Evolutionary conservation across 2,329 filamentous ascomycete species (phyloP), one percentile per base, ranked within the genome.

Genomic region (Paecilomyces dactylethromorphus): DNA sequence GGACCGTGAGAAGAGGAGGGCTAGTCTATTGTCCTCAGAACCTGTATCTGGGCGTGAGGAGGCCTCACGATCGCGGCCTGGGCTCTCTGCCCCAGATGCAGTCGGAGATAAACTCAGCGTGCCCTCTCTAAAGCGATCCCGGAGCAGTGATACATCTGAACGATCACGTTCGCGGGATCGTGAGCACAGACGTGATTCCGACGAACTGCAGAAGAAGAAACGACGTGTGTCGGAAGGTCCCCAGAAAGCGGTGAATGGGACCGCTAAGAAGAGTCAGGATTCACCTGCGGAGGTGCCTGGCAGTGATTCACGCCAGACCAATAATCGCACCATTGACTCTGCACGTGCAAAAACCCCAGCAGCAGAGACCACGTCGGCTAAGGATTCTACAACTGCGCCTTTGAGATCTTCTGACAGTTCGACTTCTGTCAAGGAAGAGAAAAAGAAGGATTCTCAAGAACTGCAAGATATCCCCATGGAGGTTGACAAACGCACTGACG

Each of bases 121-220:
- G 15, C 55, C 60, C 35, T 63, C 65, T 11, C 64, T 78, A 49
- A 80, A 79, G 64, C 73, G 77, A 45, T 68, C 72, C 29, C 73
- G 77, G 51, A 71, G 68, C 54, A 79, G 76, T 58, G 65, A 68
- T 22, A 77, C 76, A n/a, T 77, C 76, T 3, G 72, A 76, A 57
- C 63, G 74, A 57, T 70, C 69, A 39, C 71, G 69, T 32, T 72
- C 73, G 11, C 70, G 69, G 50, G 72, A 66, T 26, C 61, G 65
- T n/a, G 70, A 75, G 33, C 61, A 60, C 33, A 69, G 71, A 51
- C 66, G 64, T 24, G 65, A 71, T 31, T 66, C 70, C 24, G 67
- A 67, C 29, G 72, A 74, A 18, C 55, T 65, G n/a, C 71, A 73
- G 13, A 77, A 76, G 65, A 79, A 79, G 66, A 76, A 76, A 59